Percentiles rank a stretch among this genome's conserved stretches.
phyloP scores from a whole-genome alignment of 108 stramenopile species.

The Pseudonitzschia multiseries region DNA sequence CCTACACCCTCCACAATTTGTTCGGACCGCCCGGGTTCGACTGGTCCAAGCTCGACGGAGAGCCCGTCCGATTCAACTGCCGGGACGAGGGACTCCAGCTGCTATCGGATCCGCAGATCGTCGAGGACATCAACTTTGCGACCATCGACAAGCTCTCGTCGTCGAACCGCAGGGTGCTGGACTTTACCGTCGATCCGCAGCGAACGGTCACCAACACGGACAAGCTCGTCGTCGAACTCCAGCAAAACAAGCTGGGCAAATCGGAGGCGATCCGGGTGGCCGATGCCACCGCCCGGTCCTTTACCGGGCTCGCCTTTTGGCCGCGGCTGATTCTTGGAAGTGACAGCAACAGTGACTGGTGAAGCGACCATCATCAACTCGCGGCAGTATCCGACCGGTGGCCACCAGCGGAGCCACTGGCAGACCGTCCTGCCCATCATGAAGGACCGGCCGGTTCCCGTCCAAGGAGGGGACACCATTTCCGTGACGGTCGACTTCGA shows the following conservation, averaged over 20 bases:
- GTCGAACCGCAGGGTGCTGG: constrained; percentile 18
- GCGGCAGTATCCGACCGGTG: constrained; percentile 57
- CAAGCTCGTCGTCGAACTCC: constrained; percentile 40
- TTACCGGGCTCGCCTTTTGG: constrained; percentile 68
- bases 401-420: constrained; percentile 66
- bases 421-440: constrained; percentile 72
- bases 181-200: constrained; percentile 39
- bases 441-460: constrained; percentile 37
- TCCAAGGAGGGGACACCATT: constrained; percentile 39
- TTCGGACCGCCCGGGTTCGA: constrained; percentile 66
- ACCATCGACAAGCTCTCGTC: constrained; percentile 13
- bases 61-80: constrained; percentile 71
- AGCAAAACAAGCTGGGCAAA: constrained; percentile 19
- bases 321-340: constrained; percentile 51
- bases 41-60: constrained; percentile 61
- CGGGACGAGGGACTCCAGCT: constrained; percentile 66
- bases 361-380: constrained; percentile 1
- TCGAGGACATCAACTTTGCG: constrained; percentile 65
- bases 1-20: constrained; percentile 65
- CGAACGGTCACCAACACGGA: constrained; percentile 38
- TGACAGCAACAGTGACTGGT: constrained; percentile 24
- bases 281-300: constrained; percentile 28
- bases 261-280: constrained; percentile 37
- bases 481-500: constrained; percentile 17
- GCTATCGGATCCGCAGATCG: constrained; percentile 48